These are phyloP conservation scores for Rhododendron williamsianum DNA, from an alignment of 148 eudicot species.

Conservation along the genomic window DNA sequence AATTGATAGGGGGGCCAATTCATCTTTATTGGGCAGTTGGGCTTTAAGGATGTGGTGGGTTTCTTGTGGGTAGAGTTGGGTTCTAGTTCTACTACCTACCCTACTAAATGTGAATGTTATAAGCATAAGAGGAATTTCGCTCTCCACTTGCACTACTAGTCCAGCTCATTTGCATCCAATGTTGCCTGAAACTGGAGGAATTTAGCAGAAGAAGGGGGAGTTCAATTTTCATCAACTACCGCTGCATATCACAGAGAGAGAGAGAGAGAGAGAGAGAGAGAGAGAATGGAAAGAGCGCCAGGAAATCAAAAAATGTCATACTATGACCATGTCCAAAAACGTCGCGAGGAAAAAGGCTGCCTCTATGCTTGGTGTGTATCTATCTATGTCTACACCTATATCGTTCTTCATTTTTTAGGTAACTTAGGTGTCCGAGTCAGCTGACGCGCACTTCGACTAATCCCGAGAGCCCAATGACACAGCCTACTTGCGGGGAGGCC, in stretches of 20 bases:
- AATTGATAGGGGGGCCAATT: neutral
- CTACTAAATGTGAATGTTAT: neutral
- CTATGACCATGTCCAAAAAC: constrained; percentile 33
- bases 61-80: neutral
- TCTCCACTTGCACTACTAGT: neutral
- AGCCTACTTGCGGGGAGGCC: neutral
- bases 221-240: neutral
- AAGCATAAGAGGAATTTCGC: neutral
- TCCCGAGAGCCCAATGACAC: neutral
- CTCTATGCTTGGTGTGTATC: constrained; percentile 48
- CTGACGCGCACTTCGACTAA: neutral
- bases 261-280: neutral
- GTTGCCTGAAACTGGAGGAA: neutral
- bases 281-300: constrained; percentile 12
- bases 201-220: neutral
- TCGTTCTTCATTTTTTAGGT: neutral
- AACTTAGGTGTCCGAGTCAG: neutral
- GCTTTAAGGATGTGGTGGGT: neutral
- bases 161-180: neutral
- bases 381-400: neutral
- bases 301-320: constrained; percentile 18
- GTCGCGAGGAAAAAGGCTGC: constrained; percentile 48
- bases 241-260: neutral
- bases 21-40: neutral
- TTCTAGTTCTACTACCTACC: neutral